Evolutionary conservation across 2,329 filamentous ascomycete genomes (phyloP).

Genomic region (Colletotrichum nymphaeae): DNA sequence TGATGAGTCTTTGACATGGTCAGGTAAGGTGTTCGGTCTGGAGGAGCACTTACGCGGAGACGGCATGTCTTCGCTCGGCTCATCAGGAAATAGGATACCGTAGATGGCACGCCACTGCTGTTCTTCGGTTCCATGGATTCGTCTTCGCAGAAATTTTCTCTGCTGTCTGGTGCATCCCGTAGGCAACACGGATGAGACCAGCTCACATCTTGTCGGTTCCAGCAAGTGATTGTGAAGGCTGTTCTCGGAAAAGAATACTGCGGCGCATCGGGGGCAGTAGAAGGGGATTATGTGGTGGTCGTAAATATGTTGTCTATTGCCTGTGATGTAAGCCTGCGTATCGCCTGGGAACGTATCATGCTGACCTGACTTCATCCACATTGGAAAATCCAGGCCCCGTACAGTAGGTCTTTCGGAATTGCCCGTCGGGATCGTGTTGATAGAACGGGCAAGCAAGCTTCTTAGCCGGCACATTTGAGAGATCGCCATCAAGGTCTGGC

Average conservation of each 20-base stretch:
- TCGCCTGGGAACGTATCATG: not conserved
- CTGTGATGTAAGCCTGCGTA: not conserved
- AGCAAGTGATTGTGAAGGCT: not conserved
- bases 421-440: not conserved
- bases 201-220: not conserved
- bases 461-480: not conserved
- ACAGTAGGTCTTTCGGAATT: not conserved
- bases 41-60: not conserved
- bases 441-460: not conserved
- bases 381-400: not conserved
- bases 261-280: not conserved
- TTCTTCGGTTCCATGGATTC: not conserved
- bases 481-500: not conserved
- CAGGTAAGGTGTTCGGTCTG: not conserved
- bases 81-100: not conserved
- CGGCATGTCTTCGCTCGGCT: not conserved
- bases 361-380: not conserved
- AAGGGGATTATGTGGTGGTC: not conserved
- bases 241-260: not conserved
- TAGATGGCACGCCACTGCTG: not conserved
- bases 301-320: not conserved
- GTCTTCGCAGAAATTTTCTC: not conserved
- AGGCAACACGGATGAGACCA: not conserved
- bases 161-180: not conserved
- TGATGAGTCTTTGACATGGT: not conserved